These are phyloP conservation scores for Catharanthus roseus DNA, from an alignment of 257 asterid species.

Conservation along the genomic window DNA sequence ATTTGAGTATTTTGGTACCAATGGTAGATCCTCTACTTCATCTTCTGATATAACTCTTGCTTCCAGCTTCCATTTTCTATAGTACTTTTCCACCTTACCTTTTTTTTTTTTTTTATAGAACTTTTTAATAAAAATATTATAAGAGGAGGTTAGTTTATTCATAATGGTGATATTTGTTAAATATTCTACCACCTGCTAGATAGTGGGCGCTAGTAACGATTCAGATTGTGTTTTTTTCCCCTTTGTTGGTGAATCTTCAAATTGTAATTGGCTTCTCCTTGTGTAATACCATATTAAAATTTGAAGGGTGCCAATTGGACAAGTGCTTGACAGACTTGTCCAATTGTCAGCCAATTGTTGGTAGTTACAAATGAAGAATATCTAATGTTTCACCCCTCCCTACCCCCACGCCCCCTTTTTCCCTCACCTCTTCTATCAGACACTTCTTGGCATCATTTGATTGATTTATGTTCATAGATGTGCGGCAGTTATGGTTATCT, in stretches of 20 bases:
- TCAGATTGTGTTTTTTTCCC: too few species aligned
- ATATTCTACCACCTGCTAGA: not conserved
- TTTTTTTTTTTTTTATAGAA: not conserved
- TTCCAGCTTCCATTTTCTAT: not conserved
- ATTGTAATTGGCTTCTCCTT: not conserved
- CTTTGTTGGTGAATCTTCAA: too few species aligned
- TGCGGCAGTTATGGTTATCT: not conserved
- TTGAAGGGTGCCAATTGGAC: not conserved
- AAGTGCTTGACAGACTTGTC: not conserved
- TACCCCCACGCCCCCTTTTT: not conserved
- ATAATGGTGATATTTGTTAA: not conserved
- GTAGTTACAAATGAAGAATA: not conserved
- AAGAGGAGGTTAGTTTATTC: not conserved
- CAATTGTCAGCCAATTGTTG: not conserved
- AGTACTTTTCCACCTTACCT: not conserved
- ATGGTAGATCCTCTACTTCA: too few species aligned
- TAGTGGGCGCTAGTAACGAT: not conserved
- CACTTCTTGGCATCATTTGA: not conserved
- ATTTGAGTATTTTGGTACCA: too few species aligned
- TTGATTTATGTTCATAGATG: not conserved
- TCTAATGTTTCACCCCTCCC: not conserved
- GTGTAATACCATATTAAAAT: not conserved
- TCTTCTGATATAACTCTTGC: too few species aligned
- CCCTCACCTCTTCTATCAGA: not conserved
- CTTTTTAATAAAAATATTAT: not conserved